Percentiles rank a stretch among this genome's conserved stretches.
Conservation (phyloP, 2,329 filamentous ascomycete genomes). For the Fulvia fulva region DNA sequence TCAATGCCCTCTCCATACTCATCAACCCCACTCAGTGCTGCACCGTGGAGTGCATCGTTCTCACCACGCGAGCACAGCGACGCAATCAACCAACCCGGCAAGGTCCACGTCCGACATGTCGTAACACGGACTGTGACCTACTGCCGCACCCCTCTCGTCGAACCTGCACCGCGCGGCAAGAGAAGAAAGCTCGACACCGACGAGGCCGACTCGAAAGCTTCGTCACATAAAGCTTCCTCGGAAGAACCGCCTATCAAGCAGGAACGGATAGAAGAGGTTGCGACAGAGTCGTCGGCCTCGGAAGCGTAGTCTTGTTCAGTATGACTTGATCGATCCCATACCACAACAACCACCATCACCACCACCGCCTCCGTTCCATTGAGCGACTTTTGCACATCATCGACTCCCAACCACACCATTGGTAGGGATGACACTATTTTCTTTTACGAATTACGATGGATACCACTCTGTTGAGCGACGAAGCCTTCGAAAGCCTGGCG, state of each 20-base stretch:
- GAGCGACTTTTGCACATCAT: conserved; percentile 2
- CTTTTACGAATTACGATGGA: conserved; percentile 24
- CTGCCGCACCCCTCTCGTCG: conserved; percentile 62
- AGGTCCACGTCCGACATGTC: conserved; percentile 74
- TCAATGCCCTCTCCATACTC: conserved; percentile 68
- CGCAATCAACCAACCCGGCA: conserved; percentile 36
- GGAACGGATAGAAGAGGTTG: conserved; percentile 19
- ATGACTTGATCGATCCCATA: neutral
- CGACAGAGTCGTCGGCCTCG: conserved; percentile 9
- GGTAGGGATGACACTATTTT: conserved; percentile 1
- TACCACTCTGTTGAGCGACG: conserved; percentile 12
- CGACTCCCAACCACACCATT: neutral
- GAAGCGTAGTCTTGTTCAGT: conserved; percentile 1
- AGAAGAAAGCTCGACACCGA: conserved; percentile 65
- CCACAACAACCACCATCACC: neutral
- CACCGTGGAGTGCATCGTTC: conserved; percentile 38
- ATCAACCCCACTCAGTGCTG: conserved; percentile 32
- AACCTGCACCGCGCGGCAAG: conserved; percentile 88
- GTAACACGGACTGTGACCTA: conserved; percentile 94
- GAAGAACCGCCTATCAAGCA: conserved; percentile 23
- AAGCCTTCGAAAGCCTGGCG: conserved; percentile 24
- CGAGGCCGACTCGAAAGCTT: conserved; percentile 7
- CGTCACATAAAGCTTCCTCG: conserved; percentile 13
- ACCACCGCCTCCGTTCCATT: neutral
- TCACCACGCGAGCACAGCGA: conserved; percentile 68